Conservation (phyloP, 306 rosid species). For the Astragalus glycyphyllos region DNA sequence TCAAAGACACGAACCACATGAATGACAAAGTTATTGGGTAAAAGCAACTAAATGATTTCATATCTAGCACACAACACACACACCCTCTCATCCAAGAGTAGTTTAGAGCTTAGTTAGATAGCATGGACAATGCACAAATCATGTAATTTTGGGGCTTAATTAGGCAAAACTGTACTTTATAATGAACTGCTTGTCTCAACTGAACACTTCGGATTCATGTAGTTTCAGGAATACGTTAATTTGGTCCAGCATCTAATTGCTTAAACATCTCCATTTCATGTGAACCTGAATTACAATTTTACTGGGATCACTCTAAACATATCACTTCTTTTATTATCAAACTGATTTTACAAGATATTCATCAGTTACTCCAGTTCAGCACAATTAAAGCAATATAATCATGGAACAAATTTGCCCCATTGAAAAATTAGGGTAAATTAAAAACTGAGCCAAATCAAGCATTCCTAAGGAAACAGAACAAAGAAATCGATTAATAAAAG, state of each 20-base stretch:
- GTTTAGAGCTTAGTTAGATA: neutral
- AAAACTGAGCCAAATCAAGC: no score
- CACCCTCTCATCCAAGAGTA: neutral
- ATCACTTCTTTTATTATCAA: neutral
- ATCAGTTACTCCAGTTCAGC: neutral
- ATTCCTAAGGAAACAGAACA: neutral
- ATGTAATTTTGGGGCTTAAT: no score
- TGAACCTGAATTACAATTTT: neutral
- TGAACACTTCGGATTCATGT: neutral
- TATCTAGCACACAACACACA: neutral
- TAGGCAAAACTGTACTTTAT: no score
- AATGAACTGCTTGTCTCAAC: no score
- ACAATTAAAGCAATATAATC: neutral
- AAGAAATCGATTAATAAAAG: neutral
- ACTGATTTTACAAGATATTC: neutral
- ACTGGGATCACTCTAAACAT: neutral
- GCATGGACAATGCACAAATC: neutral
- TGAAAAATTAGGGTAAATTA: no score
- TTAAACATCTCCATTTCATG: neutral
- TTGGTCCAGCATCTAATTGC: neutral
- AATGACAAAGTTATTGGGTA: neutral
- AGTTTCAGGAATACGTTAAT: neutral
- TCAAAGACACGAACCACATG: neutral
- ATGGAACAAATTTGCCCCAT: no score
- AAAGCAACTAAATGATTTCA: slow-evolving; percentile 10